Evolutionary conservation across 495 filamentous ascomycete genomes (phyloP), one percentile per base, ranked within the genome.

Genomic region (Cladorrhinum samala): DNA sequence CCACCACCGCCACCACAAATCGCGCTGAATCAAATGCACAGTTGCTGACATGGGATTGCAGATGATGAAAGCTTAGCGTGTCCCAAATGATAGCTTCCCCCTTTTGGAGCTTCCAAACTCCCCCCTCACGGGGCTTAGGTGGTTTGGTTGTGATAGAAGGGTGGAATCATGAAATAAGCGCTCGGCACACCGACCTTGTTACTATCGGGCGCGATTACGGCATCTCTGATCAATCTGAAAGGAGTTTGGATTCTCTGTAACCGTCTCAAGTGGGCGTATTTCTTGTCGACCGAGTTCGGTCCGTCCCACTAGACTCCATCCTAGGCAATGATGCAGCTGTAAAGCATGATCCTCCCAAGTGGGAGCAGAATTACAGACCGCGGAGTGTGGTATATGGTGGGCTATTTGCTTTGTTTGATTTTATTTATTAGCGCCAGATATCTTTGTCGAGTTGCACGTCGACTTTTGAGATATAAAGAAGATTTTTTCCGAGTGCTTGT

Each of bases 111-210:
- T 77, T 73, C 73, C 78, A 67, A 79, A 85, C 85, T 93, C 89
- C 87, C 83, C 84, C 81, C 81, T 81, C 68, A 70, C 71, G 74
- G 83, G 89, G 91, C 89, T 88, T 66, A 82, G 95, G 94, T 81
- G 93, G 90, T 88, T 82, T 81, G 78, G 68, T 67, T 77, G 83
- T 67, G 71, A 81, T 73, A 74, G 63, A 70, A 66, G 76, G 76
- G 56, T 69, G 84, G 81, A 78, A 88, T 82, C 73, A 77, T 98
- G 93, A 98, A 81, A 89, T 86, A 79, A 82, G 94, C 89, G 94
- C 95, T 91, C 90, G 91, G 89, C 93, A 96, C 93, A 96, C 79
- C 65, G 75, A 85, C 83, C 91, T 95, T 96, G 88, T 96, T 94
- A 87, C 77, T 75, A 75, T 87, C 90, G 91, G 86, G 95, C 92